Base-by-base conservation (phyloP, 495 filamentous ascomycete species). In the Durotheca rogersii region DNA sequence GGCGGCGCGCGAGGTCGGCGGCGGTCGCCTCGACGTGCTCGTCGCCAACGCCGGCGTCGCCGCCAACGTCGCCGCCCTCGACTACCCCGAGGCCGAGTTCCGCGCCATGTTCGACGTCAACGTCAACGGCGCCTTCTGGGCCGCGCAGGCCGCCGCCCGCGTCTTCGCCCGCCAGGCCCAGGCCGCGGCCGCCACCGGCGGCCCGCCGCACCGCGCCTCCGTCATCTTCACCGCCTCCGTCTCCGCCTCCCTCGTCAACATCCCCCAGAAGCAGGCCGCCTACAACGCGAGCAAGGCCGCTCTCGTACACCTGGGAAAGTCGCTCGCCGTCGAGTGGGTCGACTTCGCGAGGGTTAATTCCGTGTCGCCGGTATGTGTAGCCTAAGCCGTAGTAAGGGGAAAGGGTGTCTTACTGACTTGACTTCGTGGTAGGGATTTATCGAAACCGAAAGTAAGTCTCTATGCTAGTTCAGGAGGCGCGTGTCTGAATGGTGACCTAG, bases 51-150 rank as follows among this genome's bases (percentile, higher is more conserved):
- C 86, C 0, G 84, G 82, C 7, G 82, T 87, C 32, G 77, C 85
- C 58, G 76, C 83, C 60, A 79, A 85, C 54, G 78, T 72, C 11
- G 66, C 81, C 0, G 84, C 83, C 10, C 59, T 86, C 20, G 79
- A 86, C 17, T 87, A 88, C 56, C 73, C 78, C 5, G 73, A 79
- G 41, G 75, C 84, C 49, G 78, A 85, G 59, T 80, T 81, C 63
- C 80, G 81, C 41, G 73, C 72, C 41, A 85, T 89, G 81, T 77
- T 89, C 62, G 79, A 81, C 41, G 72, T 86, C 43, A 90, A 89
- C 56, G 81, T 87, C 45, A 86, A 81, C 0, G 86, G 86, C 12
- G 82, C 84, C 10, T 87, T 88, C 60, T 80, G 87, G 74, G 81
- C 83, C 1, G 76, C 85, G 1, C 81, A 85, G 57, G 83, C 83